Base-by-base conservation (phyloP, 176 grass and related monocot species). In the Carex pumila region DNA sequence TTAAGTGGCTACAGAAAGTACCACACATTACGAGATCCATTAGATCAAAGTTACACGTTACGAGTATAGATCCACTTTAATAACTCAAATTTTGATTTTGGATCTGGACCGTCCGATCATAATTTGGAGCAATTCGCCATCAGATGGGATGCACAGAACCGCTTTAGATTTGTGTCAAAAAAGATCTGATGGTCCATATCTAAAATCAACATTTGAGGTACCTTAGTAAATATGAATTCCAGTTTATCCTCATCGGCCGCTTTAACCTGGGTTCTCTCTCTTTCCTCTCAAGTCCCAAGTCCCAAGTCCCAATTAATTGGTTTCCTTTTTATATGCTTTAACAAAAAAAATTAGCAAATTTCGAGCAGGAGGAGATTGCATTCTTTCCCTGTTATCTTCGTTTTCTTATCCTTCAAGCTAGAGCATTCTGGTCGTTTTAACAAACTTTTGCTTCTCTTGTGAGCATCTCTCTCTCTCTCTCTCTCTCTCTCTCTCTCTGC, bases 391-490 rank as follows among this genome's bases (percentile, higher is more conserved):
- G 4, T 2, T 34, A 77, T 12, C 39, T 56, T 77, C 47, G 22
- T 54, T 34, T 6, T 15, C 64, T 69, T 70, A 12, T 71, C 43
- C 66, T 32, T 71, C 50, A 53, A 67, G 52, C 25, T n/a, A 53
- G 41, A 66, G 12, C n/a, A 84, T 71, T 84, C 65, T 22, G 41
- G 19, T 55, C 34, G 45, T 21, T 37, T 53, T 6, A 61, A 45
- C 10, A 61, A 81, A 41, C 57, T 61, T 21, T 37, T 80, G 56
- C 77, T 52, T 65, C 14, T 61, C 22, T 41, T 76, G 72, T 76
- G 22, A 76, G 47, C 72, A 53, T 71, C 37, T 84, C 65, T 84
- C 37, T 84, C 37, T 39, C 37, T 39, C 81, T 47, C 11, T 78
- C 12, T 63, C 83, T 39, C 81, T 47, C 11, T 78, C 12, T 63